phyloP scores from a whole-genome alignment of 2,329 filamentous ascomycete species.

The Calycina herbarum region DNA sequence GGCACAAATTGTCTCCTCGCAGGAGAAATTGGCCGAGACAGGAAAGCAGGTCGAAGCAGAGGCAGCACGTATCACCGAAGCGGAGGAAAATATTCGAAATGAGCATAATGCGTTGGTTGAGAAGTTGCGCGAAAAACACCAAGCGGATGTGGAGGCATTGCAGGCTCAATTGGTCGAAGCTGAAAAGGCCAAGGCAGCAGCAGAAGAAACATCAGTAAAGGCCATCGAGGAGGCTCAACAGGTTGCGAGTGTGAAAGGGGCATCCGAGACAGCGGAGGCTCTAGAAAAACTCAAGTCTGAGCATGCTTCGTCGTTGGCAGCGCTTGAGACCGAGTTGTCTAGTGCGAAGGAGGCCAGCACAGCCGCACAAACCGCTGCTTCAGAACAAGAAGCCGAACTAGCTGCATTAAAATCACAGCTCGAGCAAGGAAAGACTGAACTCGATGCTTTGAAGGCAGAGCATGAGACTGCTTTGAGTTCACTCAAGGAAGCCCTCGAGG shows the following conservation, averaged over 20 bases:
- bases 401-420: slow-evolving; percentile 43
- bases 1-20: slow-evolving; percentile 54
- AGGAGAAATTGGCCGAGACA: slow-evolving; percentile 56
- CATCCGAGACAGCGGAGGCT: slow-evolving; percentile 45
- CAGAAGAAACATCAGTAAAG: slow-evolving; percentile 33
- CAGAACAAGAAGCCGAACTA: slow-evolving; percentile 39
- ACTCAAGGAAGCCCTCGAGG: slow-evolving; percentile 49
- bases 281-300: slow-evolving; percentile 52
- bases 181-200: slow-evolving; percentile 26
- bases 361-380: slow-evolving; percentile 34
- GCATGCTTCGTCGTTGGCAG: slow-evolving; percentile 20
- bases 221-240: slow-evolving; percentile 36
- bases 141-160: slow-evolving; percentile 30
- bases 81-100: slow-evolving; percentile 45
- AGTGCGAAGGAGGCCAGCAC: slow-evolving; percentile 49
- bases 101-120: slow-evolving; percentile 50
- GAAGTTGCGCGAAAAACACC: slow-evolving; percentile 33
- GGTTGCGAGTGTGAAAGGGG: slow-evolving; percentile 28
- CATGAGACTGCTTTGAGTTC: slow-evolving; percentile 43
- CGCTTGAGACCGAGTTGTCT: slow-evolving; percentile 44
- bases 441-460: slow-evolving; percentile 39
- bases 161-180: slow-evolving; percentile 33
- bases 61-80: slow-evolving; percentile 39
- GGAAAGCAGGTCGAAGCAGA: slow-evolving; percentile 51
- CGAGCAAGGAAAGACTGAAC: slow-evolving; percentile 34